Base-by-base conservation (phyloP, 139 green algal genomes). In the Micractinium sp. region DNA sequence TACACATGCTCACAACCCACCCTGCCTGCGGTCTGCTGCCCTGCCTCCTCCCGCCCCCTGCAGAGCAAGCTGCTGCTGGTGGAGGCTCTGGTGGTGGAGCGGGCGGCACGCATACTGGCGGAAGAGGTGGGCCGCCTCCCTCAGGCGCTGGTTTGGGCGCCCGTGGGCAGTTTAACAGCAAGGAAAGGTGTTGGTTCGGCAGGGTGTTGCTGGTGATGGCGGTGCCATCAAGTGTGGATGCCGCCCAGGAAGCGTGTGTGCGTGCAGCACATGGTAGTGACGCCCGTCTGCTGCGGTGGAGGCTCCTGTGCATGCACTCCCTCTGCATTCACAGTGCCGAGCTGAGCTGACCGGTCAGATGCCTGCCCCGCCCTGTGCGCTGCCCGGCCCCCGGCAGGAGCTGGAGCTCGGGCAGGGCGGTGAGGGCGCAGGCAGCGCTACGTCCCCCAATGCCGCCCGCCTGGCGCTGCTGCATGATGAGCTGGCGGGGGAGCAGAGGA, bases 101-200 rank as follows among this genome's bases (percentile, higher is more conserved):
- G 89, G 35, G 85, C 89, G 33, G 71, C 74, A 33, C 56, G 89
- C 18, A 81, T 92, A 5, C 53, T 92, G 85, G 89, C 89, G 12
- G 84, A 92, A 85, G 22, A 87, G 83, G 83, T 87, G 27, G 33
- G 63, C 66, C 3, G 38, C 13, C 15, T 4, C 23, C 29, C n/a
- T n/a, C n/a, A n/a, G n/a, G n/a, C n/a, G n/a, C n/a, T n/a, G n/a
- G n/a, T n/a, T n/a, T n/a, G n/a, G n/a, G n/a, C n/a, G n/a, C n/a
- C n/a, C n/a, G n/a, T n/a, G n/a, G n/a, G n/a, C n/a, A n/a, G n/a
- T n/a, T n/a, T n/a, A n/a, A n/a, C n/a, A n/a, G n/a, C n/a, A n/a
- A n/a, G n/a, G 47, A 56, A 56, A 9, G 47, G 47, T 56, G 47
- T 5, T 5, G 47, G 47, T 9, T 5, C 47, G 47, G 47, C 47